phyloP scores from a whole-genome alignment of 2,329 filamentous ascomycete genomes.

The Diaporthe vexans region DNA sequence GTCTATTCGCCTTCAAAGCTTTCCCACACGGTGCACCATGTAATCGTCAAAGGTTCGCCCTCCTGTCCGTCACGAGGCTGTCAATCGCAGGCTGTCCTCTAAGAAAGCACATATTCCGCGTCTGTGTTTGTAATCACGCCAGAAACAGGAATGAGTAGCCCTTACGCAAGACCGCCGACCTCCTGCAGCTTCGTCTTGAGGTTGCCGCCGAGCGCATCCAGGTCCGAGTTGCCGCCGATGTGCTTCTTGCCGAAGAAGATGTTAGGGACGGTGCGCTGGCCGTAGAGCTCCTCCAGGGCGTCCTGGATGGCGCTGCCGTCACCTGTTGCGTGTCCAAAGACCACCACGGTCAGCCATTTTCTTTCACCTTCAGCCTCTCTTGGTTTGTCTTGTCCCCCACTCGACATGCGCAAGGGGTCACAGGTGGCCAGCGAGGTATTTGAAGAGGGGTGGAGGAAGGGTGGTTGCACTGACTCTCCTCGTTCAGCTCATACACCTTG shows the following conservation, averaged over 20 bases:
- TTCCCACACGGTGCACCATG: background rate
- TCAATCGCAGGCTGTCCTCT: conserved; percentile 32
- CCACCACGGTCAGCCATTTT: background rate
- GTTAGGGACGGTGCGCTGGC: conserved; percentile 93
- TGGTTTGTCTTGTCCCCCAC: conserved; percentile 35
- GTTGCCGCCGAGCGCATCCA: conserved; percentile 73
- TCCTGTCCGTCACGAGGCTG: conserved; percentile 28
- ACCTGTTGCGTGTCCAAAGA: conserved; percentile 61
- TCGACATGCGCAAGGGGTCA: background rate
- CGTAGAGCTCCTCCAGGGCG: conserved; percentile 83
- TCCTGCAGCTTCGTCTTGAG: conserved; percentile 64
- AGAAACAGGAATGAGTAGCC: background rate
- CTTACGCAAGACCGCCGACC: conserved; percentile 60
- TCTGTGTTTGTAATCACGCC: background rate
- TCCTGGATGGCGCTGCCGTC: conserved; percentile 88
- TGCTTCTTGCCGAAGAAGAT: conserved; percentile 93
- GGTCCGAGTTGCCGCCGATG: conserved; percentile 95
- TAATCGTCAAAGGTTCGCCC: conserved; percentile 33
- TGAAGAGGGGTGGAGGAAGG: too few species aligned
- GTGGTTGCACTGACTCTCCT: conserved; percentile 75
- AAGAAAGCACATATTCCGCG: background rate
- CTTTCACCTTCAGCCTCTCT: conserved; percentile 34
- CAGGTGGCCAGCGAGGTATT: background rate
- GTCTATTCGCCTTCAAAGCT: background rate
- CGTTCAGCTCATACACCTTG: conserved; percentile 85